phyloP scores from a whole-genome alignment of 352 stramenopile species.

The Pythium aristosporum region DNA sequence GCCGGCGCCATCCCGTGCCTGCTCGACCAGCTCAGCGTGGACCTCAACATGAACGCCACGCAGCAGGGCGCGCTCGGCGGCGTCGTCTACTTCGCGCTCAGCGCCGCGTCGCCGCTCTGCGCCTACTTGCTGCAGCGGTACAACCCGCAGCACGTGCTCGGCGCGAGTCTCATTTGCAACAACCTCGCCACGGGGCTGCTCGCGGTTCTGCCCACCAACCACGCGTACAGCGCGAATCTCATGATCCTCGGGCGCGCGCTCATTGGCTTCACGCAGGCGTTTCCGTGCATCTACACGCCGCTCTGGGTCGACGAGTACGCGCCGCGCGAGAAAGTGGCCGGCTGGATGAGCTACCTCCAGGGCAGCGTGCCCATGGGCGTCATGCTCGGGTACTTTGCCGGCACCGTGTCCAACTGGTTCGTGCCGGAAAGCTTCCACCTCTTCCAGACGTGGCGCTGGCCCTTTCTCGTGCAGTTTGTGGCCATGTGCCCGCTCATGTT shows the following conservation, averaged over 20 bases:
- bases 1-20: slow-evolving; percentile 80
- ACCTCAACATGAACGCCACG: slow-evolving; percentile 62
- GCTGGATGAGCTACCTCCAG: slow-evolving; percentile 88
- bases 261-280: slow-evolving; percentile 85
- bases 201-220: slow-evolving; percentile 70
- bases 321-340: slow-evolving; percentile 66
- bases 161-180: slow-evolving; percentile 74
- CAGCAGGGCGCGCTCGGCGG: slow-evolving; percentile 75
- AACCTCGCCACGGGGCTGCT: slow-evolving; percentile 75
- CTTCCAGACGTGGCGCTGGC: slow-evolving; percentile 81
- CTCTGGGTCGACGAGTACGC: slow-evolving; percentile 86
- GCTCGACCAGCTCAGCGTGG: slow-evolving; percentile 75
- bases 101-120: slow-evolving; percentile 68
- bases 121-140: slow-evolving; percentile 74
- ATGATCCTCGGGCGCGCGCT: slow-evolving; percentile 69
- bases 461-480: slow-evolving; percentile 79
- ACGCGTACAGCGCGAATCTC: slow-evolving; percentile 60
- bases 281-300: slow-evolving; percentile 82
- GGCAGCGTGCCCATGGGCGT: slow-evolving; percentile 82
- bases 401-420: slow-evolving; percentile 82
- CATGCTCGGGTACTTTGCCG: slow-evolving; percentile 86
- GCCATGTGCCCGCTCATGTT: slow-evolving; percentile 74
- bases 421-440: slow-evolving; percentile 62
- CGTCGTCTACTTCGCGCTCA: slow-evolving; percentile 79
- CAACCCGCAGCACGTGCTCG: slow-evolving; percentile 62